phyloP scores from a whole-genome alignment of 225 moss, liverwort and hornwort species.

The Pleurozium schreberi region DNA sequence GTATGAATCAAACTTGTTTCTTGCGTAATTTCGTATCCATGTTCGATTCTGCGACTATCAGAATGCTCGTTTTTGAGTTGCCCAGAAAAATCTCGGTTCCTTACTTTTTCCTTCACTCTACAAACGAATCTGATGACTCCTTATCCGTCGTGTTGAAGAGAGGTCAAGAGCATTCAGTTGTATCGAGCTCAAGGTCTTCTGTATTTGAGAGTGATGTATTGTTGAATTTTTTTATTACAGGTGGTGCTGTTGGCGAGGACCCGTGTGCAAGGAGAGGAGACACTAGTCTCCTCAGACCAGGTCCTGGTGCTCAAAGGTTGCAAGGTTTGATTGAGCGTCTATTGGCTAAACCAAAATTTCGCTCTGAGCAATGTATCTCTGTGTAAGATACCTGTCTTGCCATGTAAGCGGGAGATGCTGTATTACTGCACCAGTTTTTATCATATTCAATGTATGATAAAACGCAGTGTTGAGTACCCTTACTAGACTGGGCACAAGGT shows the following conservation, averaged over 20 bases:
- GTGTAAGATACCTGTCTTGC: slow-evolving; percentile 14
- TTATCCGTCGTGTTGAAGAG: background rate
- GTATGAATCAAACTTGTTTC: slow-evolving; percentile 3
- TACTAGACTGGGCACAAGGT: background rate
- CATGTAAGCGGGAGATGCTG: background rate
- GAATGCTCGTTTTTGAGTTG: background rate
- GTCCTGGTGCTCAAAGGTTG: slow-evolving; percentile 46
- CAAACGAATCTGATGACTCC: background rate
- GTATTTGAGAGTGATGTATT: background rate
- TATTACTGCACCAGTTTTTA: background rate
- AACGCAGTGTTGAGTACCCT: background rate
- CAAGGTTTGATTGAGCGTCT: slow-evolving; percentile 37
- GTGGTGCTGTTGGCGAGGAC: slow-evolving; percentile 29
- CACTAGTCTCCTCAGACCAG: slow-evolving; percentile 35
- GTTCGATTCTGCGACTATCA: background rate
- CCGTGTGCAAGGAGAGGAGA: slow-evolving; percentile 39
- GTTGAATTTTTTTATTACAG: background rate
- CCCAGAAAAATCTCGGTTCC: background rate
- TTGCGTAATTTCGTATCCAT: background rate
- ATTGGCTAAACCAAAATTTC: slow-evolving; percentile 38
- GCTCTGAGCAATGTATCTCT: slow-evolving; percentile 46
- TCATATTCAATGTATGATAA: slow-evolving; percentile 10
- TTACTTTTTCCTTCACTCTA: background rate
- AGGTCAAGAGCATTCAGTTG: background rate
- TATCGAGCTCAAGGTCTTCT: background rate